Conservation (phyloP, 2,329 filamentous ascomycete species). For the Botryotinia calthae region DNA sequence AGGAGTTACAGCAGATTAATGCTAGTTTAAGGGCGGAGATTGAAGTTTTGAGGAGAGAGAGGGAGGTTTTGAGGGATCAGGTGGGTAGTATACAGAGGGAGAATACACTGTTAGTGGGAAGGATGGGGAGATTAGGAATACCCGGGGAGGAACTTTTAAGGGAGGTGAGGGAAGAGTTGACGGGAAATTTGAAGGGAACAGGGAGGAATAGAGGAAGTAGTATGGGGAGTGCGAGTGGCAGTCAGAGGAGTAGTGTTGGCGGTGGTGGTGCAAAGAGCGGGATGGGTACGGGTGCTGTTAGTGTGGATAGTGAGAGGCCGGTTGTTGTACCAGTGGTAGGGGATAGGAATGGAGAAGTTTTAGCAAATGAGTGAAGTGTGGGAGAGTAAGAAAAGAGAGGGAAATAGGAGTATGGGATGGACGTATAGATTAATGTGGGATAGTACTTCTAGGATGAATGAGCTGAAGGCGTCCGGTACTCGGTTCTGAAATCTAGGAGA, state of each 20-base stretch:
- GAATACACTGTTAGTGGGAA: constrained; percentile 57
- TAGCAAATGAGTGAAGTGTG: background rate
- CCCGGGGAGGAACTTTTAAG: constrained; percentile 34
- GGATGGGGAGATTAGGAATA: constrained; percentile 47
- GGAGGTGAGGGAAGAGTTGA: constrained; percentile 31
- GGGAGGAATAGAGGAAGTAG: constrained; percentile 30
- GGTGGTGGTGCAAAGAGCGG: background rate
- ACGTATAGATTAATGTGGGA: background rate
- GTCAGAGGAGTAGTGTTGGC: background rate
- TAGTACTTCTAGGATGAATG: background rate
- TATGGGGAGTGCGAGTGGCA: constrained; percentile 24
- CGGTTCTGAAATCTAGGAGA: background rate
- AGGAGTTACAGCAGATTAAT: constrained; percentile 45
- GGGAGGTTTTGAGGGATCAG: constrained; percentile 53
- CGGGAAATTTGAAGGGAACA: constrained; percentile 14
- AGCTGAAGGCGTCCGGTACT: background rate
- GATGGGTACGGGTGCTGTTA: background rate
- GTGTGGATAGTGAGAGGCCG: background rate
- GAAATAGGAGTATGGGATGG: background rate
- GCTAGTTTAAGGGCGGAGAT: constrained; percentile 53
- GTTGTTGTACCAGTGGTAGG: background rate
- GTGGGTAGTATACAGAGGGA: constrained; percentile 58
- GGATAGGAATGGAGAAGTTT: background rate
- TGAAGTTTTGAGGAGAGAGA: constrained; percentile 54
- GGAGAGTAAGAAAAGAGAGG: no score